Evolutionary conservation across 2,329 filamentous ascomycete species (phyloP).

Genomic region (Exophiala viscosa): DNA sequence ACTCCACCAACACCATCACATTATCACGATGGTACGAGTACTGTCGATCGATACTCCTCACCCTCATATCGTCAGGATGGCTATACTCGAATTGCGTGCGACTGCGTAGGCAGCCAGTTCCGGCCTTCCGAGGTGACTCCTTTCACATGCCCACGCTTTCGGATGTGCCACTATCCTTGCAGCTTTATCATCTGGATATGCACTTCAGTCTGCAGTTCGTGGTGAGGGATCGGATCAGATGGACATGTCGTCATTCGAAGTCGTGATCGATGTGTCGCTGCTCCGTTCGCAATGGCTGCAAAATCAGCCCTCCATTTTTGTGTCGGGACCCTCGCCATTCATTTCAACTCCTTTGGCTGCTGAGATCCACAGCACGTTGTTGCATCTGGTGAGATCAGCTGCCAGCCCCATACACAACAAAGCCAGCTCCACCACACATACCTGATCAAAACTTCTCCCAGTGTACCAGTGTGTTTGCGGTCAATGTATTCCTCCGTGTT

Average conservation of each 20-base stretch:
- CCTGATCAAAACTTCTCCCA: constrained; percentile 92
- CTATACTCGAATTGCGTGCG: too few relatives aligned
- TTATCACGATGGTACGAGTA: too few relatives aligned
- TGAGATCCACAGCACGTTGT: constrained; percentile 94
- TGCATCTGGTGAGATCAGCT: constrained; percentile 55
- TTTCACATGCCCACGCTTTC: too few relatives aligned
- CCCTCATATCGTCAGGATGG: too few relatives aligned
- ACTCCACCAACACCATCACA: too few relatives aligned
- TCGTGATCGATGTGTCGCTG: neutral
- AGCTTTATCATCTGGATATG: neutral
- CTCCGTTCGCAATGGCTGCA: neutral
- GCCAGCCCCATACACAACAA: neutral
- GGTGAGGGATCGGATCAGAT: neutral
- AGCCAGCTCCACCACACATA: constrained; percentile 40
- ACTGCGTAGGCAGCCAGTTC: too few relatives aligned
- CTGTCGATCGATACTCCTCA: too few relatives aligned
- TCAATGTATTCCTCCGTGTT: constrained; percentile 90
- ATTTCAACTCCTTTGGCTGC: constrained; percentile 51
- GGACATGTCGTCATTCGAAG: neutral
- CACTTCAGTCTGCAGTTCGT: neutral
- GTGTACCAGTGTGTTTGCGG: constrained; percentile 74
- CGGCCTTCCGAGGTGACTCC: too few relatives aligned
- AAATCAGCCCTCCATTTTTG: constrained; percentile 29
- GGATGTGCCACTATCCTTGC: too few relatives aligned
- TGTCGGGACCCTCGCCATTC: constrained; percentile 32